Percentiles rank a stretch among this genome's conserved stretches.
Conservation (phyloP, 352 stramenopile genomes). For the Globisporangium carolinianum region DNA sequence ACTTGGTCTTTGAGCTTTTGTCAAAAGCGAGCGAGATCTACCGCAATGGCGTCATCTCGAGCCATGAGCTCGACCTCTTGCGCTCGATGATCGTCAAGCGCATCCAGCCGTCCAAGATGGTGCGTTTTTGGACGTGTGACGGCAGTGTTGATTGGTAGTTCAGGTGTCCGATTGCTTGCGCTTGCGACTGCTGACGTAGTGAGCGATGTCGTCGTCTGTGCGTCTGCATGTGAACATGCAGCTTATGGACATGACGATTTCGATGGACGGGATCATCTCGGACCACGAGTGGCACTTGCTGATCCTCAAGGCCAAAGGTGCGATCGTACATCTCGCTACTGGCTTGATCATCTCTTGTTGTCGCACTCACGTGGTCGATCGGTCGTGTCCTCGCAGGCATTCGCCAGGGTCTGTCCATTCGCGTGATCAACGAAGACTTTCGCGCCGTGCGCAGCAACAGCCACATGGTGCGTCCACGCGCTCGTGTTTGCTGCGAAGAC, state of each 20-base stretch:
- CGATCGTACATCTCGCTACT: neutral
- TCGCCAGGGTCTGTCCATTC: conserved; percentile 72
- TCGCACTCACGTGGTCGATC: neutral
- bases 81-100: conserved; percentile 71
- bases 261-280: conserved; percentile 80
- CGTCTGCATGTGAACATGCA: conserved; percentile 11
- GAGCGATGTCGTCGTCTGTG: neutral
- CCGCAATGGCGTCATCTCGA: conserved; percentile 70
- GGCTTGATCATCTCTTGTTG: too few species aligned
- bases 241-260: conserved; percentile 80
- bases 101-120: conserved; percentile 82
- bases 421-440: conserved; percentile 64
- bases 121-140: conserved; percentile 14
- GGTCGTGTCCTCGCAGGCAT: conserved; percentile 27
- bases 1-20: conserved; percentile 76
- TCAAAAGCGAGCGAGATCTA: conserved; percentile 84
- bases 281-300: conserved; percentile 84
- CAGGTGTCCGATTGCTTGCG: too few species aligned
- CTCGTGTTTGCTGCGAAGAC: neutral
- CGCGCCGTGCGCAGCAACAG: conserved; percentile 38
- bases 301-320: conserved; percentile 77
- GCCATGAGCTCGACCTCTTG: conserved; percentile 66
- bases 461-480: conserved; percentile 47
- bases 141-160: too few species aligned
- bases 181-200: too few species aligned